Evolutionary conservation across 2,329 filamentous ascomycete species (phyloP).

Genomic region (Beauveria brongniartii): DNA sequence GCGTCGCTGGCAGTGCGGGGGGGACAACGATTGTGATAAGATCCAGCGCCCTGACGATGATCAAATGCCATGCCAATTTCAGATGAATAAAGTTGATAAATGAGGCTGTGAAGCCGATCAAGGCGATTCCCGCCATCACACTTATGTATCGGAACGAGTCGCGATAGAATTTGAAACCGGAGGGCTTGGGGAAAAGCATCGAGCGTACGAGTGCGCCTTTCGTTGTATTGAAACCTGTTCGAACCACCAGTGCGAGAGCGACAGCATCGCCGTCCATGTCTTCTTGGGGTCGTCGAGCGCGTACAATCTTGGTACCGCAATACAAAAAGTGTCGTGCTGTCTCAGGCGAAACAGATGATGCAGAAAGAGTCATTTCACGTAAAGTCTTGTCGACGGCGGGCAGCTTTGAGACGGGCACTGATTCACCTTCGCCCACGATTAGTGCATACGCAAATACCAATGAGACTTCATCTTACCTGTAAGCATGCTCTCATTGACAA

Average conservation of each 20-base stretch:
- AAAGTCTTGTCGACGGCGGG: slow-evolving; percentile 77
- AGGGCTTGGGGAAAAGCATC: slow-evolving; percentile 97
- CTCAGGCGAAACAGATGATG: slow-evolving; percentile 74
- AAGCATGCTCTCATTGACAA: slow-evolving; percentile 98
- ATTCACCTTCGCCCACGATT: slow-evolving; percentile 54
- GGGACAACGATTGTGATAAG: slow-evolving; percentile 97
- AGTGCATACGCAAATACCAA: slow-evolving; percentile 9
- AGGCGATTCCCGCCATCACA: slow-evolving; percentile 84
- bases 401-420: slow-evolving; percentile 88
- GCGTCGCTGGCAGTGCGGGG: slow-evolving; percentile 84
- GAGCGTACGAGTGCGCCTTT: slow-evolving; percentile 93
- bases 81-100: slow-evolving; percentile 89
- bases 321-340: slow-evolving; percentile 87
- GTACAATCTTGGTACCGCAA: slow-evolving; percentile 89
- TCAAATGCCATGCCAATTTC: slow-evolving; percentile 77
- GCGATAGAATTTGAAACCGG: slow-evolving; percentile 96
- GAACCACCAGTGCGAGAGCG: slow-evolving; percentile 81
- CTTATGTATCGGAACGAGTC: slow-evolving; percentile 97
- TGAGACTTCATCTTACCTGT: slow-evolving; percentile 46
- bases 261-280: slow-evolving; percentile 80
- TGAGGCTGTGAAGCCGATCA: slow-evolving; percentile 81
- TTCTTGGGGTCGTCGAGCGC: slow-evolving; percentile 80
- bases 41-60: slow-evolving; percentile 85
- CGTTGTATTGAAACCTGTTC: slow-evolving; percentile 95
- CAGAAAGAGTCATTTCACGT: slow-evolving; percentile 65